Conservation (phyloP, 371 early-diverging fungal species). For the Parasitella parasitica region DNA sequence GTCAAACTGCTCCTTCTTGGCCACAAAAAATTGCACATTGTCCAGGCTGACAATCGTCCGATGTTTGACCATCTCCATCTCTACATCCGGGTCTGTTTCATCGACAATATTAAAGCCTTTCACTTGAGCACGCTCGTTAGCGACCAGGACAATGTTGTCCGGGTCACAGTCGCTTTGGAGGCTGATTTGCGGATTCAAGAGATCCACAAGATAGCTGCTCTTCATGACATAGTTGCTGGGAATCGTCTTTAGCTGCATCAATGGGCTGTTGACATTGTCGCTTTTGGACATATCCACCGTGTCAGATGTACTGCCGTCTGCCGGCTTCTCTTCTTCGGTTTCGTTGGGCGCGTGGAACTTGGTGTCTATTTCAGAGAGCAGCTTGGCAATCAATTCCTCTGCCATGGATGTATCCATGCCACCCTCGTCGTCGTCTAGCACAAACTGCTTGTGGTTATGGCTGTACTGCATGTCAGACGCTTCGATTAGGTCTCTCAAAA, state of each 20-base stretch:
- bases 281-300: background rate
- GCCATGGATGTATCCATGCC: conserved; percentile 21
- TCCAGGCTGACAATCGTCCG: conserved; percentile 66
- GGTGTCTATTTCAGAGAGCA: conserved; percentile 48
- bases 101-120: conserved; percentile 55
- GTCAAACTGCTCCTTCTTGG: conserved; percentile 20
- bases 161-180: conserved; percentile 41
- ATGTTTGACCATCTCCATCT: conserved; percentile 59
- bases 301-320: background rate
- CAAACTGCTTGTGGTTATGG: conserved; percentile 14
- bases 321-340: conserved; percentile 22
- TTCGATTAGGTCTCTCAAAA: conserved; percentile 32
- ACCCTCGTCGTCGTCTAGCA: conserved; percentile 4
- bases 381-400: conserved; percentile 50
- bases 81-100: conserved; percentile 14
- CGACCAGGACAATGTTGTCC: conserved; percentile 43
- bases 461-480: conserved; percentile 19
- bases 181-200: conserved; percentile 65
- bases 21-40: conserved; percentile 74
- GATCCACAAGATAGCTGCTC: conserved; percentile 50
- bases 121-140: conserved; percentile 57
- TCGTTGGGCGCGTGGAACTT: conserved; percentile 52
- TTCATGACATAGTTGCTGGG: conserved; percentile 43
- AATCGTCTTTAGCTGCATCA: conserved; percentile 37
- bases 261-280: conserved; percentile 25